A percentile compares a stretch with the other conserved stretches of the same genome.
phyloP scores from a whole-genome alignment of 2,329 filamentous ascomycete species.

The Cladosporium sp. region DNA sequence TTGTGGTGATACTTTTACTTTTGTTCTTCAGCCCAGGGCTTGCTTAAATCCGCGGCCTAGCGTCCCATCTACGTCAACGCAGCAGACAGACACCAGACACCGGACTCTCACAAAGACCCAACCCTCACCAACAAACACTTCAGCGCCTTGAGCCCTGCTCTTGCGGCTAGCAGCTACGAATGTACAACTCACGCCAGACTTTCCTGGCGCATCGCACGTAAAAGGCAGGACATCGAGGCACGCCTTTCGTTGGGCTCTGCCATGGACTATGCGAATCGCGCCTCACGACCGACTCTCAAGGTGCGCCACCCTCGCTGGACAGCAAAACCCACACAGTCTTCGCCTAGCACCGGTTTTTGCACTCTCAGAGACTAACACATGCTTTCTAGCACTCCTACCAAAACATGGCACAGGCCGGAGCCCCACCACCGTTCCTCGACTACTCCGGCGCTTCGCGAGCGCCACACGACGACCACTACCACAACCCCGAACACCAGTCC shows the following conservation, averaged over 20 bases:
- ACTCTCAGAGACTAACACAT: background rate
- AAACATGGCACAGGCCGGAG: slow-evolving; percentile 16
- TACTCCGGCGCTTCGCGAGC: slow-evolving; percentile 6
- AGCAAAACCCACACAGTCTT: background rate
- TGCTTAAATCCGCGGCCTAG: too few species aligned
- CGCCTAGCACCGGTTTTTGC: background rate
- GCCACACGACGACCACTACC: slow-evolving; percentile 26
- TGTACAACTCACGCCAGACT: background rate
- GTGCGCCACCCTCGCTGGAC: background rate
- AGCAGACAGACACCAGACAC: background rate
- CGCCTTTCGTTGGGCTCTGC: background rate
- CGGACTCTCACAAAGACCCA: background rate
- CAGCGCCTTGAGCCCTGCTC: background rate
- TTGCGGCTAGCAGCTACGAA: background rate
- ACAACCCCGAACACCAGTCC: slow-evolving; percentile 28
- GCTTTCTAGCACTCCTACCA: slow-evolving; percentile 14
- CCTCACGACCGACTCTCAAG: background rate
- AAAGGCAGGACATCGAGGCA: background rate
- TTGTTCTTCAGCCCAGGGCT: too few species aligned
- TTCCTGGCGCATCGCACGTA: background rate
- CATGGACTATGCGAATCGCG: background rate
- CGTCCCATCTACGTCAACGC: background rate
- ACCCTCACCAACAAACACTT: background rate
- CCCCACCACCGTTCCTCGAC: slow-evolving; percentile 15
- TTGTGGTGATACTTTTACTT: too few species aligned